Percentiles rank a stretch among this genome's conserved stretches.
Evolutionary conservation across 1,284 basidiomycete genomes (phyloP).

Genomic region (Coniferiporia sulphurascens): DNA sequence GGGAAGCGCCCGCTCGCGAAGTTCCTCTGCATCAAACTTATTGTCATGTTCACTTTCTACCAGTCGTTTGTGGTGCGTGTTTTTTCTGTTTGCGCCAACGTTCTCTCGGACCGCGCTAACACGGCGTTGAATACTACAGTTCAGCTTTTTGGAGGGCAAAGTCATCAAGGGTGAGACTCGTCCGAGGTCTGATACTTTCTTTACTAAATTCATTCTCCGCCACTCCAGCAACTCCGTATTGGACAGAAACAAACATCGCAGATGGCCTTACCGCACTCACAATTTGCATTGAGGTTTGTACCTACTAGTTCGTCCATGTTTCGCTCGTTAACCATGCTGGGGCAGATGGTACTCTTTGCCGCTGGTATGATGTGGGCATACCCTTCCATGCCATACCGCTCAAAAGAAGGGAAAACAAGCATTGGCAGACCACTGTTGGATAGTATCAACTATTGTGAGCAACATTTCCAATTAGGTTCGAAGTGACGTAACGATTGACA

Average conservation of each 20-base stretch:
- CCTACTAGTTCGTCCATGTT: background rate
- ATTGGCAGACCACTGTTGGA: slow-evolving; percentile 70
- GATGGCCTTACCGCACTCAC: slow-evolving; percentile 79
- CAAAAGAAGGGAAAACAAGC: slow-evolving; percentile 35
- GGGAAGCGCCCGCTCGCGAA: slow-evolving; percentile 78
- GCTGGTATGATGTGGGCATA: slow-evolving; percentile 80
- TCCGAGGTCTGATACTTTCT: slow-evolving; percentile 40
- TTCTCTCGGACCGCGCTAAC: background rate
- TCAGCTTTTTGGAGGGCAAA: slow-evolving; percentile 49
- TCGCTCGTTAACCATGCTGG: background rate
- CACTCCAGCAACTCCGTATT: slow-evolving; percentile 58
- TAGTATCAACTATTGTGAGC: slow-evolving; percentile 69
- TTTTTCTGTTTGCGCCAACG: background rate
- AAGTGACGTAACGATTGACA: background rate
- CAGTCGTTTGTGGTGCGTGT: slow-evolving; percentile 63
- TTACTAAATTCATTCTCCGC: background rate
- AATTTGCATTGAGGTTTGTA: slow-evolving; percentile 72
- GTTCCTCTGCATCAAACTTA: slow-evolving; percentile 79
- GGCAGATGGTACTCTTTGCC: slow-evolving; percentile 79
- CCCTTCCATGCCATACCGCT: slow-evolving; percentile 58
- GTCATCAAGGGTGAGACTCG: slow-evolving; percentile 33
- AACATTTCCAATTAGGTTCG: background rate
- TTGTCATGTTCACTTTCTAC: slow-evolving; percentile 84
- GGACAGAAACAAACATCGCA: slow-evolving; percentile 75
- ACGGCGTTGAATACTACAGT: slow-evolving; percentile 34